A percentile compares a stretch with the other conserved stretches of the same genome.
phyloP scores from a whole-genome alignment of 129 eudicot species.

The Kitagawia praeruptora region DNA sequence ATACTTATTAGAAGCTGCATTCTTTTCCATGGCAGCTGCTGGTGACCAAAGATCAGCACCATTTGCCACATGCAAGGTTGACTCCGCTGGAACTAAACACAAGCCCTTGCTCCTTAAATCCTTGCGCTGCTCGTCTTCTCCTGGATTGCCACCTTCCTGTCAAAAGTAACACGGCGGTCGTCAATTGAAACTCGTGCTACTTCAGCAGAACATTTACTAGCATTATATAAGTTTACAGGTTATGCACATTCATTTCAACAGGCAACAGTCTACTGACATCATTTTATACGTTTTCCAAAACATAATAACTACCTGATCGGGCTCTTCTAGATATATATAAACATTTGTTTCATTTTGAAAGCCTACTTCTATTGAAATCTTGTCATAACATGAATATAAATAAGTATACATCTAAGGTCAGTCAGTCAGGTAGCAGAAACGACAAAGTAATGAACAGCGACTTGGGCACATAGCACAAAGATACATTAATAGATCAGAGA shows the following conservation, averaged over 20 bases:
- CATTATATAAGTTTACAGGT: background rate
- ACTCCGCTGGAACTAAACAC: slow-evolving; percentile 68
- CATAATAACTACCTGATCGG: background rate
- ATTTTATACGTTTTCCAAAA: background rate
- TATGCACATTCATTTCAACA: background rate
- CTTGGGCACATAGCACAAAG: background rate
- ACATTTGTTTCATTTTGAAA: too few relatives aligned
- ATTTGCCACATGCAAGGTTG: slow-evolving; percentile 50
- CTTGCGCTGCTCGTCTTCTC: slow-evolving; percentile 18
- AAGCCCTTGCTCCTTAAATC: slow-evolving; percentile 50
- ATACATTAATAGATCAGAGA: background rate
- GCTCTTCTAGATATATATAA: background rate
- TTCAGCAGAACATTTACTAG: background rate
- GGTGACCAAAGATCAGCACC: slow-evolving; percentile 91
- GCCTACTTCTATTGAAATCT: background rate
- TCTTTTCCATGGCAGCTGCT: slow-evolving; percentile 13
- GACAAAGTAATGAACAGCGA: background rate
- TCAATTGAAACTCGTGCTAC: background rate
- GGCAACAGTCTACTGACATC: background rate
- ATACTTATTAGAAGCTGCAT: background rate
- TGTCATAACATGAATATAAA: background rate
- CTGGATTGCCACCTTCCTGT: slow-evolving; percentile 26
- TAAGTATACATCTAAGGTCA: background rate
- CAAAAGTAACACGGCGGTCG: background rate
- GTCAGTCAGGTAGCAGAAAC: background rate